Percentiles rank a stretch among this genome's conserved stretches.
These are phyloP conservation scores for Phaffia tasmanica DNA, from an alignment of 768 basidiomycete species.

Conservation along the genomic window DNA sequence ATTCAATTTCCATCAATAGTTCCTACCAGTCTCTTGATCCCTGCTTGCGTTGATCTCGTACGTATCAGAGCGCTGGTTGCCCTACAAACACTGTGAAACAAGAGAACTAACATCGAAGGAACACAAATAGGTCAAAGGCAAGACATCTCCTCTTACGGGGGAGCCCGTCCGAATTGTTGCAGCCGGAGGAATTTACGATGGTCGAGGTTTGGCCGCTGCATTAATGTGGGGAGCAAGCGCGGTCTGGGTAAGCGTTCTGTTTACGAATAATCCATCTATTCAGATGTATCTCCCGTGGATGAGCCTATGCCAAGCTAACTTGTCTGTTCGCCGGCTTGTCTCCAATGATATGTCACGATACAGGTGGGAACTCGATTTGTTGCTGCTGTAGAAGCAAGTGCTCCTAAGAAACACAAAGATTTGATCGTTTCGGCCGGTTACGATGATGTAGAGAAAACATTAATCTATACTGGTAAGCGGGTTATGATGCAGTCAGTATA, in stretches of 20 bases:
- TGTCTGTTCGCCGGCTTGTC: neutral
- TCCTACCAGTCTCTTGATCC: conserved; percentile 74
- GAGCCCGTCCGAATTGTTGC: conserved; percentile 71
- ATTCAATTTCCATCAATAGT: conserved; percentile 29
- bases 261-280: neutral
- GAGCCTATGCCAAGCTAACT: no score
- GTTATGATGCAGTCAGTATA: neutral
- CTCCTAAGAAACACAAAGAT: conserved; percentile 76
- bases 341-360: neutral
- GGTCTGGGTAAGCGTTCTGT: conserved; percentile 46
- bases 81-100: no score
- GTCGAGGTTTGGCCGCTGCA: conserved; percentile 69
- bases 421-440: conserved; percentile 37
- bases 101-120: neutral
- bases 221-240: conserved; percentile 79
- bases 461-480: conserved; percentile 10
- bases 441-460: conserved; percentile 15
- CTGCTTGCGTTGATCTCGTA: conserved; percentile 70
- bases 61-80: no score
- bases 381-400: conserved; percentile 55
- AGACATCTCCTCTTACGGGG: conserved; percentile 66
- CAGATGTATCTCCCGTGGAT: neutral
- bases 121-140: conserved; percentile 48
- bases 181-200: conserved; percentile 84
- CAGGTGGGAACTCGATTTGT: conserved; percentile 69